Percentiles rank a stretch among this genome's conserved stretches.
Conservation (phyloP, 1,284 basidiomycete genomes). For the Rhizoctonia solani region DNA sequence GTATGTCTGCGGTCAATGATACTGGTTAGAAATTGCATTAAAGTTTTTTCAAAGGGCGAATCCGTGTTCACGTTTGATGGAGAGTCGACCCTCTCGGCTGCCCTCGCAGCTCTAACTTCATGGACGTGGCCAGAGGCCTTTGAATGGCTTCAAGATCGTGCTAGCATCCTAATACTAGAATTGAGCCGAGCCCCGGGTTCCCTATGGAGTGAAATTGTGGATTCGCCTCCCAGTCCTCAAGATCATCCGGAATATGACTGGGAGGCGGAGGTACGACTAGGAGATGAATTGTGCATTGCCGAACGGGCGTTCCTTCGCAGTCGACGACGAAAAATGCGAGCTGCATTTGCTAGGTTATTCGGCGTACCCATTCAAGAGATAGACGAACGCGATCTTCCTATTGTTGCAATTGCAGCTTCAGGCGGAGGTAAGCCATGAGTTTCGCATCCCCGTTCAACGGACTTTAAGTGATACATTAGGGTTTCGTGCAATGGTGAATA, state of each 20-base stretch:
- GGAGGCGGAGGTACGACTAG: constrained; percentile 50
- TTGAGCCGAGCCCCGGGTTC: constrained; percentile 48
- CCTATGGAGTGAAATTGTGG: constrained; percentile 47
- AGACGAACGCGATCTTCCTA: constrained; percentile 50
- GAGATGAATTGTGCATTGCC: constrained; percentile 47
- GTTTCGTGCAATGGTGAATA: constrained; percentile 51
- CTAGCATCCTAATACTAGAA: constrained; percentile 44
- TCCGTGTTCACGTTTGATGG: constrained; percentile 11
- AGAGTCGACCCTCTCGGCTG: neutral
- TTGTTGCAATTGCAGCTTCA: constrained; percentile 50
- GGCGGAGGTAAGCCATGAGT: constrained; percentile 46
- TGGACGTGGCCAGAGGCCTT: constrained; percentile 27
- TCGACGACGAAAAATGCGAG: constrained; percentile 45
- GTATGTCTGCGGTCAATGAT: too few relatives aligned
- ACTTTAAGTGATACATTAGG: constrained; percentile 39
- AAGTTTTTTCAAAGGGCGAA: neutral
- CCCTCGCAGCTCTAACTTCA: neutral
- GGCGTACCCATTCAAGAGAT: constrained; percentile 47
- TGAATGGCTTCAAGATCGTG: constrained; percentile 12
- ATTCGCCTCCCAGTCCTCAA: constrained; percentile 43
- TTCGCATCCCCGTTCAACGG: neutral
- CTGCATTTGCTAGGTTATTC: constrained; percentile 47
- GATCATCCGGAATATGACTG: constrained; percentile 51
- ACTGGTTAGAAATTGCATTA: neutral
- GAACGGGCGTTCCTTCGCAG: constrained; percentile 49